Percentiles rank a stretch among this genome's conserved stretches.
phyloP scores from a whole-genome alignment of 306 rosid species.

The Elaeagnus macrophylla region DNA sequence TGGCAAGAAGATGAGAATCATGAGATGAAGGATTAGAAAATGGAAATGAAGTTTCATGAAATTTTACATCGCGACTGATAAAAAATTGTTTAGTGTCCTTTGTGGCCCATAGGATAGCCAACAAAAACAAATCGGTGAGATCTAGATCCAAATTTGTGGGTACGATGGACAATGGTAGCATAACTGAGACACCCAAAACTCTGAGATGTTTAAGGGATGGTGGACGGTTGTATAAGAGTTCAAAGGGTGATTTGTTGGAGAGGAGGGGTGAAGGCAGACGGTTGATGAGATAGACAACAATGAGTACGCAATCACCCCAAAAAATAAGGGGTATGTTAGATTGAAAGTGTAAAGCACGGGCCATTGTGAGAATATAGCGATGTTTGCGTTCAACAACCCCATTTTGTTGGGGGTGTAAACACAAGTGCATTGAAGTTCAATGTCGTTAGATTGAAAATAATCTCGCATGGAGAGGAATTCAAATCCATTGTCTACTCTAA shows the following conservation, averaged over 20 bases:
- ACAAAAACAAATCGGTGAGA: conserved; percentile 11
- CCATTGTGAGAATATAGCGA: too few relatives aligned
- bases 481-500: too few relatives aligned
- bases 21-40: too few relatives aligned
- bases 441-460: too few relatives aligned
- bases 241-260: conserved; percentile 19
- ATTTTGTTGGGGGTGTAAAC: too few relatives aligned
- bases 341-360: too few relatives aligned
- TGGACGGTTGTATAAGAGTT: conserved; percentile 7
- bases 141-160: conserved; percentile 12
- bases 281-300: conserved; percentile 7
- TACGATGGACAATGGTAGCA: conserved; percentile 9
- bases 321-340: conserved; percentile 10
- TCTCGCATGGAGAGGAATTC: too few relatives aligned
- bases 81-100: conserved; percentile 2
- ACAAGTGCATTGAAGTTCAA: conserved; percentile 17
- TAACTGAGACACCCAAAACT: conserved; percentile 27
- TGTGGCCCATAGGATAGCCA: too few relatives aligned
- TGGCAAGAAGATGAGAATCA: too few relatives aligned
- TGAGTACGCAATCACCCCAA: conserved; percentile 13
- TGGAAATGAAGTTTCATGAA: conserved; percentile 9
- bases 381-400: too few relatives aligned
- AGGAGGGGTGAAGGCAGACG: conserved; percentile 13
- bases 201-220: conserved; percentile 22
- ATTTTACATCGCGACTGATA: conserved; percentile 17